Evolutionary conservation across 2,329 filamentous ascomycete species (phyloP), one percentile per base, ranked within the genome.

Genomic region (Colletotrichum somersetense): DNA sequence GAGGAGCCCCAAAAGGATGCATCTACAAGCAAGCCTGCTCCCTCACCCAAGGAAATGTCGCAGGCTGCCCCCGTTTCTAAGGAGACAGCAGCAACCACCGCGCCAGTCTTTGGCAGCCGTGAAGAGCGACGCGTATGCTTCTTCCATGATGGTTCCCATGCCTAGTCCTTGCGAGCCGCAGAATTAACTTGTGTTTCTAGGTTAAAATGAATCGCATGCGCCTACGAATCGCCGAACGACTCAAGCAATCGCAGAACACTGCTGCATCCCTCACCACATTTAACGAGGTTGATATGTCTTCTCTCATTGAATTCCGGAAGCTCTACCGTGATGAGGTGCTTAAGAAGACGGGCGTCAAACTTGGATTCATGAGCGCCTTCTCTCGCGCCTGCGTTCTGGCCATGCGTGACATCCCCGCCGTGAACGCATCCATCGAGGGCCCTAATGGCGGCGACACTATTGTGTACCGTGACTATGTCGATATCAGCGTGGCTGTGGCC

Each of bases 171-270:
- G 8, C 26, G 30, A n/a, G 12, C n/a, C 44, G 5, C 26, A 18
- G 30, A 42, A 53, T 52, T 68, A 16, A 63, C 16, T 3, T 7
- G 4, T 33, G 4, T 11, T n/a, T 53, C 18, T 64, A 96, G 93
- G 94, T 98, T 79, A 99, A 99, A 89, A 99, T 99, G 96, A 98
- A 98, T 88, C 94, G 96, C 75, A 99, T 99, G 96, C 95, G 96
- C 76, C 90, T 98, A 73, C 92, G 96, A 74, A 99, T 98, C 77
- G 94, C 96, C 62, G 96, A 99, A 87, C 95, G 96, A 77, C 89
- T 99, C 75, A 99, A 99, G 90, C 96, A 99, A 83, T 98, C 96
- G 26, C 96, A 99, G 82, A 99, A 99, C 86, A 98, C 96, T 1
- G 96, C 96, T 62, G 96, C 96, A 56, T 97, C 96, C 5, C 88